These are phyloP conservation scores for Massariosphaeria phaeospora DNA, from an alignment of 495 filamentous ascomycete species.

Conservation along the genomic window DNA sequence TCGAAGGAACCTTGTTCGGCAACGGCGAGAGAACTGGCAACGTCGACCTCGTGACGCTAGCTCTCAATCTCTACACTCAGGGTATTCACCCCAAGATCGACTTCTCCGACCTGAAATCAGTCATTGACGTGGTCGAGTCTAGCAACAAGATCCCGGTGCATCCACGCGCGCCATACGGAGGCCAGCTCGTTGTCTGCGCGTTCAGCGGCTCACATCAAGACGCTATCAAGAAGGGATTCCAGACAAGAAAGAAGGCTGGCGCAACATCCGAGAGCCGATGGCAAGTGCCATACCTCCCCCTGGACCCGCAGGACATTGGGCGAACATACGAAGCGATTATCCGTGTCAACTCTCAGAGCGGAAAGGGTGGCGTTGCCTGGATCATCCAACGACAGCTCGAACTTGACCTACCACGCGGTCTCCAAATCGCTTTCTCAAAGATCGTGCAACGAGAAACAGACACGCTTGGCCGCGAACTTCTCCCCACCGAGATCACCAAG, in stretches of 20 bases:
- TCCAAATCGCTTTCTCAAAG: conserved; percentile 87
- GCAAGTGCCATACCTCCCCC: conserved; percentile 83
- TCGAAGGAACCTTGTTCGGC: conserved; percentile 92
- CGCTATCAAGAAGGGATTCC: conserved; percentile 96
- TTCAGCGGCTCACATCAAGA: conserved; percentile 94
- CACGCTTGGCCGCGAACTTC: conserved; percentile 69
- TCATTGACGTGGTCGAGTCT: conserved; percentile 86
- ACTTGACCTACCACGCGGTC: conserved; percentile 85
- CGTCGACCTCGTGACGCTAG: conserved; percentile 91
- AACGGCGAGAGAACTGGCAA: conserved; percentile 96
- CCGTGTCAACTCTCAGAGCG: conserved; percentile 92
- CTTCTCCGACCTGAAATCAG: conserved; percentile 81
- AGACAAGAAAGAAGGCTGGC: conserved; percentile 56
- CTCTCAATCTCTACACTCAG: conserved; percentile 94
- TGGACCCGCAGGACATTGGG: conserved; percentile 91
- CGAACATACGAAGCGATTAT: conserved; percentile 96
- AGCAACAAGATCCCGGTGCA: conserved; percentile 95
- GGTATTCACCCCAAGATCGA: conserved; percentile 81
- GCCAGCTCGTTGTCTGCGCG: conserved; percentile 79
- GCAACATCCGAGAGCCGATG: conserved; percentile 58
- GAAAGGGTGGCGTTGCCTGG: conserved; percentile 94
- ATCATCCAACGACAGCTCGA: conserved; percentile 83
- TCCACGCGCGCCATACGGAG: conserved; percentile 82
- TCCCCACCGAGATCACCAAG: conserved; percentile 71
- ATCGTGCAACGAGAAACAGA: conserved; percentile 80